Evolutionary conservation across 2,329 filamentous ascomycete species (phyloP), one percentile per base, ranked within the genome.

Genomic region (Clarireedia sp.): DNA sequence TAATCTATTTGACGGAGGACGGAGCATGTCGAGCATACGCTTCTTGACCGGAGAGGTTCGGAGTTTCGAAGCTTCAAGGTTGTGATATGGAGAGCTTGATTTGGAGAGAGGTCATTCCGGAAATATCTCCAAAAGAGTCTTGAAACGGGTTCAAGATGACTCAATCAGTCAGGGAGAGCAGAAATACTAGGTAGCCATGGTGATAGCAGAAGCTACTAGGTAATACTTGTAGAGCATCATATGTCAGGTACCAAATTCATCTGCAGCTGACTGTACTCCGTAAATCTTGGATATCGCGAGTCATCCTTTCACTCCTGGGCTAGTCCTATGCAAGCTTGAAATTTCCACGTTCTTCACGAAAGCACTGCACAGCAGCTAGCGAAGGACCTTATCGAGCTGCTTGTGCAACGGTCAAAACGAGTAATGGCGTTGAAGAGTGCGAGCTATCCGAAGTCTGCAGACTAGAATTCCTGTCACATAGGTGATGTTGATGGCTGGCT

Each of bases 221-320:
- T 19, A 17, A 17, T 51, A 21, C 23, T 5, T 3, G 8, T 23
- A 26, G 29, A 33, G 29, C 29, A 33, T 33, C 12, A 21, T 36
- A 48, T 54, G 51, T 33, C 51, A 54, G 51, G 43, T 54, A 54
- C 51, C 44, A 17, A 12, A 23, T 45, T 26, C 51, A 54, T 48
- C 51, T 48, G 51, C 51, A 54, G 40, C 51, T 48, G 51, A 48
- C 44, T 23, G 51, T 23, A 19, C 50, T 37, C 36, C 26, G 33
- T 26, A 41, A 37, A 21, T 26, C 16, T 37, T 45, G 38, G 40
- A 12, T 33, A 33, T 33, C 29, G 9, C 12, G 29, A 33, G 29
- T 33, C 29, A 33, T 33, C 29, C 29, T 33, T 33, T 12, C 29
- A 33, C 29, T 33, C 12, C 29, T 33, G 9, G 29, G 29, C 29